Evolutionary conservation across 179 eudicot genomes (phyloP).

Genomic region (Patellifolia procumbens): DNA sequence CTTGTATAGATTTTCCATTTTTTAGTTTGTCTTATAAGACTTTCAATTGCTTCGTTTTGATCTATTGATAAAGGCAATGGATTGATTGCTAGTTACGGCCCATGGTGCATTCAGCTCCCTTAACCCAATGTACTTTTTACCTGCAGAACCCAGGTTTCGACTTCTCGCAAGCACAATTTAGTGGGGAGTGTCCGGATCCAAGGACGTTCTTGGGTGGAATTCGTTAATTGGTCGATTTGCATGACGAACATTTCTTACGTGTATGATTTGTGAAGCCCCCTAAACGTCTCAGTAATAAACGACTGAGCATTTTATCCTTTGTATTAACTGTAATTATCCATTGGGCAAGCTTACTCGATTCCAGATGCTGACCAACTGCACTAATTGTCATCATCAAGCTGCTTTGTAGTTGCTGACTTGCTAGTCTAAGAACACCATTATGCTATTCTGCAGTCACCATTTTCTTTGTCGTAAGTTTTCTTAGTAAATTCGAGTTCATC

Average conservation of each 20-base stretch:
- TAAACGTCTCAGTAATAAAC: conserved; percentile 10
- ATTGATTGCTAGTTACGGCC: background rate
- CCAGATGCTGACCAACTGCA: background rate
- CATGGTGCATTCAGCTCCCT: background rate
- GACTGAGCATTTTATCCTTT: background rate
- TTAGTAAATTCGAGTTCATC: background rate
- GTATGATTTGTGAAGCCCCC: conserved; percentile 18
- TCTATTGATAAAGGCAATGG: background rate
- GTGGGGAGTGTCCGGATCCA: conserved; percentile 91
- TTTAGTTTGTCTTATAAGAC: background rate
- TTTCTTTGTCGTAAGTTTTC: background rate
- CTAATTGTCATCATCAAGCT: background rate
- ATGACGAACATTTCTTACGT: background rate
- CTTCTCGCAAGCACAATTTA: conserved; percentile 91
- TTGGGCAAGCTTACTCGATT: background rate
- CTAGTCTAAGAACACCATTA: too few species aligned
- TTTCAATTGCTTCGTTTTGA: background rate
- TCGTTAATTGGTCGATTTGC: conserved; percentile 22
- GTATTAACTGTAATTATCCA: conserved; percentile 14
- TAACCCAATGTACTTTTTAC: background rate
- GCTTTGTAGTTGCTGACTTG: too few species aligned
- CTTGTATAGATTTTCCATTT: too few species aligned
- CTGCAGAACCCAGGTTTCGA: conserved; percentile 98
- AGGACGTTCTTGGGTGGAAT: conserved; percentile 98
- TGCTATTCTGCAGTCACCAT: too few species aligned